Conservation (phyloP, 2,329 filamentous ascomycete genomes). For the Iodosphaeria phyllophila region DNA sequence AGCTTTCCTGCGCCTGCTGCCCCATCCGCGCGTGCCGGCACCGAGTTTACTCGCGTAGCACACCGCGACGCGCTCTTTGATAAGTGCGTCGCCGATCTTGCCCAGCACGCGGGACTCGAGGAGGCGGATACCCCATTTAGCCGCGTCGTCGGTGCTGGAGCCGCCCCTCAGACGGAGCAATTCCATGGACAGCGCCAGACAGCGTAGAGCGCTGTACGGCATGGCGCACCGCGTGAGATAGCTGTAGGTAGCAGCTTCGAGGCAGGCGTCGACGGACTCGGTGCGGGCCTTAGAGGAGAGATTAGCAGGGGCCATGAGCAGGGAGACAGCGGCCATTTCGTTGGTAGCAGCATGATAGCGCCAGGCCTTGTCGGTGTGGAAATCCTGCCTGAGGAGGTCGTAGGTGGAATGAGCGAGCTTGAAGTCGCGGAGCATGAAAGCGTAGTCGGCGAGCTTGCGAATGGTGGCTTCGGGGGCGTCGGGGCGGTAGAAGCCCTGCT, state of each 20-base stretch:
- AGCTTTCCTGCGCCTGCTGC: conserved; percentile 62
- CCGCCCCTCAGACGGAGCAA: conserved; percentile 67
- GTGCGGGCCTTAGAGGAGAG: conserved; percentile 57
- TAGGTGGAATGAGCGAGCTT: conserved; percentile 85
- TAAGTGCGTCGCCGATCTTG: conserved; percentile 56
- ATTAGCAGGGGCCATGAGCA: conserved; percentile 57
- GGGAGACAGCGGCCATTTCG: conserved; percentile 82
- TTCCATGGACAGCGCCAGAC: conserved; percentile 59
- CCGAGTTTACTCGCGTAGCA: conserved; percentile 65
- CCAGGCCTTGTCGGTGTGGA: conserved; percentile 92
- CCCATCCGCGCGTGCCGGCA: conserved; percentile 46
- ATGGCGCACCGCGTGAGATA: conserved; percentile 73
- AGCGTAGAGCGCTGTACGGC: conserved; percentile 64
- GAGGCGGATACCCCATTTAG: conserved; percentile 64
- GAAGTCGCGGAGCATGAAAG: conserved; percentile 94
- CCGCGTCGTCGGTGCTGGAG: conserved; percentile 67
- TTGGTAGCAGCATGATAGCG: conserved; percentile 82
- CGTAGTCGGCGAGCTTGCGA: conserved; percentile 84
- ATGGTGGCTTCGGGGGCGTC: conserved; percentile 79
- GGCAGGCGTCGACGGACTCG: conserved; percentile 69
- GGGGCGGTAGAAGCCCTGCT: conserved; percentile 66
- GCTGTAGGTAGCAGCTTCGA: conserved; percentile 82
- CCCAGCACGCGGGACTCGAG: conserved; percentile 65
- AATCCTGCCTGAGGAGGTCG: conserved; percentile 75
- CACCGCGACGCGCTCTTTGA: conserved; percentile 70